Percentiles rank a stretch among this genome's conserved stretches.
phyloP scores from a whole-genome alignment of 495 filamentous ascomycete genomes.

The Jackrogersella minutella region DNA sequence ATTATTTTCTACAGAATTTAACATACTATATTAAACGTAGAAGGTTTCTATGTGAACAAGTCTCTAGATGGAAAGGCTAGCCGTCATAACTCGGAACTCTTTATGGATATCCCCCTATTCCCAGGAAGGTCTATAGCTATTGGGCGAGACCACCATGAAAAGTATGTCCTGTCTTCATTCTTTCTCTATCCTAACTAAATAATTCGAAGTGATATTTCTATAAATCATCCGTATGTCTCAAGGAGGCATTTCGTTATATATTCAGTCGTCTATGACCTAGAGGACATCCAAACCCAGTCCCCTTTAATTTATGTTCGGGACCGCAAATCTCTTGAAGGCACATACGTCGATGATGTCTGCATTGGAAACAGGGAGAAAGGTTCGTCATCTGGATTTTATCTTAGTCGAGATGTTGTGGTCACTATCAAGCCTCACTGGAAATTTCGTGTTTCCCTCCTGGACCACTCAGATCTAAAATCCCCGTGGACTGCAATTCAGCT shows the following conservation, averaged over 20 bases:
- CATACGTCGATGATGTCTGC: constrained; percentile 57
- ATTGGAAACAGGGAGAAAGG: constrained; percentile 49
- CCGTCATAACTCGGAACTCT: constrained; percentile 14
- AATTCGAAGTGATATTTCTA: constrained; percentile 49
- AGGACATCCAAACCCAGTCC: constrained; percentile 46
- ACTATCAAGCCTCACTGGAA: constrained; percentile 48
- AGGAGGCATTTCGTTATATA: constrained; percentile 69
- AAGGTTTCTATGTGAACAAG: not conserved
- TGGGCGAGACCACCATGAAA: constrained; percentile 47
- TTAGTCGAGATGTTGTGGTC: constrained; percentile 65
- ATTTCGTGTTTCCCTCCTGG: constrained; percentile 43
- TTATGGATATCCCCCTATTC: constrained; percentile 16
- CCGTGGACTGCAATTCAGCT: constrained; percentile 32
- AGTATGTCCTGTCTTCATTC: constrained; percentile 31
- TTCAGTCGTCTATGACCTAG: constrained; percentile 61
- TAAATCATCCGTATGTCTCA: constrained; percentile 59
- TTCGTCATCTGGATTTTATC: constrained; percentile 53
- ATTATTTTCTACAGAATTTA: not conserved
- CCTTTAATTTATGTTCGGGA: constrained; percentile 70
- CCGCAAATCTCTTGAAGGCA: constrained; percentile 64
- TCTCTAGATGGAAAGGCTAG: constrained; percentile 10
- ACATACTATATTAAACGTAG: not conserved
- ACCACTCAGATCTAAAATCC: constrained; percentile 1
- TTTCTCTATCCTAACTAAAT: constrained; percentile 7
- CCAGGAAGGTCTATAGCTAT: constrained; percentile 26